Base-by-base conservation (phyloP, 768 basidiomycete genomes). In the Suillus paluster region DNA sequence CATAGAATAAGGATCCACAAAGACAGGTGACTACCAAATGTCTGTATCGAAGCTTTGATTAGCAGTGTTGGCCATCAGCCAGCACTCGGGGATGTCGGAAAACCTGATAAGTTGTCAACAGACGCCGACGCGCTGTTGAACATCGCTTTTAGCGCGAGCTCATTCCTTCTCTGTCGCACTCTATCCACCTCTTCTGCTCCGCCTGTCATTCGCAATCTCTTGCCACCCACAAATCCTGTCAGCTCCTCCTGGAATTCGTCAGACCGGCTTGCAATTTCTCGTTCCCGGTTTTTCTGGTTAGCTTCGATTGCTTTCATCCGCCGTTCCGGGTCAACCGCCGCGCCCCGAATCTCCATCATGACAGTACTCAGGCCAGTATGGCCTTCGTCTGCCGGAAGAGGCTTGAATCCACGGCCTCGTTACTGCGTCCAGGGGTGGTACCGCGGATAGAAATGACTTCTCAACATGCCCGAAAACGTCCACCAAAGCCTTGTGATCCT, bases 171-270 rank as follows among this genome's bases (percentile, higher is more conserved):
- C 81, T 95, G 91, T 68, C 96, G 81, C 67, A 96, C 83, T 60
- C 97, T 82, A 78, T 99, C 97, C 25, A 80, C 84, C 78, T 97
- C 94, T 74, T 96, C 94, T 25, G 94, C 91, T 15, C 95, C 96
- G 30, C 96, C 97, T 19, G 96, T 99, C 92, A 95, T 90, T 82
- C 87, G 93, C 73, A 99, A 77, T 79, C 91, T 95, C 82, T 91
- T 92, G 63, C 88, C 86, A 5, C 79, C 83, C 57, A 99, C 95
- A 75, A 99, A 98, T 5, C 91, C 94, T 49, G 78, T 75, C 67
- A 99, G 71, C 79, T 99, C 97, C 15, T 83, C 80, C 67, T 94
- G 86, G 75, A 98, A 87, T 66, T 93, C 94, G 73, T 97, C 94
- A 48, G 89, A 84, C 61, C 86, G 82, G 53, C 74, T 80, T 23